Conservation (phyloP, 2,329 filamentous ascomycete species). For the Penicillium corylophilum region DNA sequence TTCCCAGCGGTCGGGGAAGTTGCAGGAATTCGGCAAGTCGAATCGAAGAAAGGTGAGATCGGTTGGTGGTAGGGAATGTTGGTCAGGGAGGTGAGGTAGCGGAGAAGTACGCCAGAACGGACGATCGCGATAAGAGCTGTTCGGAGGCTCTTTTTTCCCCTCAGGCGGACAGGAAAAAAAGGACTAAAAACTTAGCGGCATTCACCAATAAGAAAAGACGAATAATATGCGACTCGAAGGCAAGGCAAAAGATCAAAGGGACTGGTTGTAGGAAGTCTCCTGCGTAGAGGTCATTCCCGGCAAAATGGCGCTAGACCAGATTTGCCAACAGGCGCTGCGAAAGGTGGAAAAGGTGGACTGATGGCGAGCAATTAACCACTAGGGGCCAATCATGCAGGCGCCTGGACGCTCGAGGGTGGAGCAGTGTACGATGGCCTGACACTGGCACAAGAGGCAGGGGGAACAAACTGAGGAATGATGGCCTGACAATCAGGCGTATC, state of each 20-base stretch:
- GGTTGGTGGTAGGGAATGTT: background rate
- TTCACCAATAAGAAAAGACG: constrained; percentile 12
- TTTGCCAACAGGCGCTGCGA: constrained; percentile 10
- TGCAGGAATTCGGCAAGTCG: constrained; percentile 9
- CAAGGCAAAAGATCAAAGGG: constrained; percentile 1
- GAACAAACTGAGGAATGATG: constrained; percentile 19
- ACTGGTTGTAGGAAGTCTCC: background rate
- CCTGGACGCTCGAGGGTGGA: constrained; percentile 27
- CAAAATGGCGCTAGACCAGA: constrained; percentile 7
- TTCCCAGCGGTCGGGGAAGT: constrained; percentile 45
- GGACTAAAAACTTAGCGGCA: constrained; percentile 10
- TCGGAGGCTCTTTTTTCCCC: constrained; percentile 21
- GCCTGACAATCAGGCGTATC: constrained; percentile 17
- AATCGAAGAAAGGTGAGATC: constrained; percentile 2
- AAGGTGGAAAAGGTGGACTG: constrained; percentile 16
- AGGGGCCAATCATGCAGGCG: constrained; percentile 32
- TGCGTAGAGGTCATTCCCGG: constrained; percentile 1
- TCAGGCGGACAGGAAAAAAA: constrained; percentile 10
- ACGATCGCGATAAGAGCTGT: constrained; percentile 24
- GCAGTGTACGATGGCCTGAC: constrained; percentile 32
- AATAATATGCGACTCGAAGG: constrained; percentile 3
- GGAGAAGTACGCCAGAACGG: constrained; percentile 11
- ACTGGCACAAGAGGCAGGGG: constrained; percentile 19
- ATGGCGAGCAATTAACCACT: constrained; percentile 19
- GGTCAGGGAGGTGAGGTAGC: background rate